A percentile compares a stretch with the other conserved stretches of the same genome.
phyloP scores from a whole-genome alignment of 441 rosid species.

The Euphorbia schlechtendalii region DNA sequence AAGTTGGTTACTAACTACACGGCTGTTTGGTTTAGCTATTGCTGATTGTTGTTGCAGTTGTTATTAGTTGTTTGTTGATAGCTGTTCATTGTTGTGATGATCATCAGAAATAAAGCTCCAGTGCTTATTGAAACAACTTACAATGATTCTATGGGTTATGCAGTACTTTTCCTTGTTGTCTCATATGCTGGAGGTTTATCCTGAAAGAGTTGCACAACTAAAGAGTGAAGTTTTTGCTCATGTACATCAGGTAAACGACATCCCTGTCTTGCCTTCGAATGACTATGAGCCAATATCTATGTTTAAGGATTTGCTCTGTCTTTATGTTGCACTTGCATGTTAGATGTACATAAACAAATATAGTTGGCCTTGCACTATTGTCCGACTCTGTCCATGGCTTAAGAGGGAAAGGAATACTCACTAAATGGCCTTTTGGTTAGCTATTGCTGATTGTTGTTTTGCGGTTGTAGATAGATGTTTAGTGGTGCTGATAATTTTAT shows the following conservation, averaged over 20 bases:
- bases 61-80: too few species aligned
- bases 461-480: too few species aligned
- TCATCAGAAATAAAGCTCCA: constrained; percentile 10
- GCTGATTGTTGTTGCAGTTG: too few species aligned
- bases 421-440: too few species aligned
- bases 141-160: constrained; percentile 22
- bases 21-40: too few species aligned
- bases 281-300: background rate
- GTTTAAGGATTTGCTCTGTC: background rate
- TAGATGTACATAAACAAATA: background rate
- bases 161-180: constrained; percentile 85
- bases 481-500: too few species aligned
- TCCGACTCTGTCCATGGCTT: background rate
- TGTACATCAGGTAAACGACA: constrained; percentile 71
- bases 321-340: background rate
- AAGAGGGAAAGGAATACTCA: background rate
- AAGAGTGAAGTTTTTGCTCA: constrained; percentile 68
- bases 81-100: too few species aligned
- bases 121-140: constrained; percentile 19
- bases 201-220: constrained; percentile 76
- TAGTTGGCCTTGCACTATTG: background rate
- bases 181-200: constrained; percentile 95
- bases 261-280: background rate
- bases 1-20: too few species aligned
- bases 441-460: too few species aligned